phyloP scores from a whole-genome alignment of 164 flowering plant genomes.

The Dillenia turbinata region DNA sequence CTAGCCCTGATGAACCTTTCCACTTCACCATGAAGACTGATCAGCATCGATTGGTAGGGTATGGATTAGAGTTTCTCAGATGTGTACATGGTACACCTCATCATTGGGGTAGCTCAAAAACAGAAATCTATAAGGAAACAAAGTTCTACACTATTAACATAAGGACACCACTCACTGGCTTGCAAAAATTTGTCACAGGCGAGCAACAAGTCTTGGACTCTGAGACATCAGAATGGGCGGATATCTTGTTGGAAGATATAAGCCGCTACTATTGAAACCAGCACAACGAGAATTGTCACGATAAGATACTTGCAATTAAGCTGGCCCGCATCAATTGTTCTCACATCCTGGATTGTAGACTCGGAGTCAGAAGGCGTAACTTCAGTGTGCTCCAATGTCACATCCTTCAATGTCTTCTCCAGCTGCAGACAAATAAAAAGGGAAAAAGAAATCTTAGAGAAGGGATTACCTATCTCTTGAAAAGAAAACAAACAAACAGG shows the following conservation, averaged over 20 bases:
- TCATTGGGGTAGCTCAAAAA: no score
- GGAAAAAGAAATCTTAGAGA: background rate
- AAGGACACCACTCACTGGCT: no score
- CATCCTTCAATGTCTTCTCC: slow-evolving; percentile 14
- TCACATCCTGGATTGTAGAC: slow-evolving; percentile 32
- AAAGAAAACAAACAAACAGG: background rate
- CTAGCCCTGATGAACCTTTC: no score
- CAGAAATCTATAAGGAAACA: no score
- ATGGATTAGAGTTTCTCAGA: no score
- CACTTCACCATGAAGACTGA: no score
- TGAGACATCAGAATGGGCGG: slow-evolving; percentile 15
- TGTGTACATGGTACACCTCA: no score
- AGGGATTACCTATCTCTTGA: background rate
- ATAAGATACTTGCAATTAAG: slow-evolving; percentile 43
- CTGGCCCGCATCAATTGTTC: slow-evolving; percentile 56
- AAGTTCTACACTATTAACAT: no score
- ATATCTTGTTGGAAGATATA: slow-evolving; percentile 23
- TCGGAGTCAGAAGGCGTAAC: slow-evolving; percentile 14
- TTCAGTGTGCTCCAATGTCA: slow-evolving; percentile 16
- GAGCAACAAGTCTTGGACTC: background rate
- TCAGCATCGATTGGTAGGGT: no score
- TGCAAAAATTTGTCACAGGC: no score
- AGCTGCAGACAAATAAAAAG: slow-evolving; percentile 20
- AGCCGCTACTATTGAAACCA: slow-evolving; percentile 31
- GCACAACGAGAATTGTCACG: slow-evolving; percentile 29